Evolutionary conservation across 371 early-diverging fungal genomes (phyloP), one percentile per base, ranked within the genome.

Genomic region (Syncephalastrum contaminatum): DNA sequence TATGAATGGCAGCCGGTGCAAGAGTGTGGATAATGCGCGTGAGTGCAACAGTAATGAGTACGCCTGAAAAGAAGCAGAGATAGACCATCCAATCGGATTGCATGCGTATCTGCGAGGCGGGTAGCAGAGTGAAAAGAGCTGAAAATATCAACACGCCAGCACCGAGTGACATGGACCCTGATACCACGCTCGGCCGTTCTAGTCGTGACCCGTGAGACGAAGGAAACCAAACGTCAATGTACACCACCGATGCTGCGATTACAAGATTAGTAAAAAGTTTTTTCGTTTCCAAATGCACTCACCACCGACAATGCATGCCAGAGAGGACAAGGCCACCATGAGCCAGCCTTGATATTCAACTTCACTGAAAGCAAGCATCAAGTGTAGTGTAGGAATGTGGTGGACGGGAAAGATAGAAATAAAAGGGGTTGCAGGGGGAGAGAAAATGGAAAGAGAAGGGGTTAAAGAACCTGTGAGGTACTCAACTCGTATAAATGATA

Each of bases 91-190:
- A 41, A 25, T 63, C 62, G 19, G 67, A 67, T 4, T 57, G 30
- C 10, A 76, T 36, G 15, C 62, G 45, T 27, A 51, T 48, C 42
- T 65, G 63, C 14, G 70, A 64, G 48, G 70, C 70, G n/a, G 76
- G 76, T 10, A 76, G 54, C 46, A 76, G 48, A 3, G 68, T 55
- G 4, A 62, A 53, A 4, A 76, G 36, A 0, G 76, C 70, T 4
- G 76, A 76, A 27, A 76, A 70, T 5, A 76, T 39, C 46, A 76
- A 42, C 2, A 76, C 76, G n/a, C 76, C 76, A 8, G 76, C 67
- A 2, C 69, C 73, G 6, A 76, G 54, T 0, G 76, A 46, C 73
- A 76, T 42, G 20, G 55, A 44, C 18, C 51, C 46, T 15, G 55
- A 50, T 1, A 55, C 22, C n/a, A 60, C 54, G 14, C 22, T 24